phyloP scores from a whole-genome alignment of 208 protist species.

The Wallacemonas sp. region DNA sequence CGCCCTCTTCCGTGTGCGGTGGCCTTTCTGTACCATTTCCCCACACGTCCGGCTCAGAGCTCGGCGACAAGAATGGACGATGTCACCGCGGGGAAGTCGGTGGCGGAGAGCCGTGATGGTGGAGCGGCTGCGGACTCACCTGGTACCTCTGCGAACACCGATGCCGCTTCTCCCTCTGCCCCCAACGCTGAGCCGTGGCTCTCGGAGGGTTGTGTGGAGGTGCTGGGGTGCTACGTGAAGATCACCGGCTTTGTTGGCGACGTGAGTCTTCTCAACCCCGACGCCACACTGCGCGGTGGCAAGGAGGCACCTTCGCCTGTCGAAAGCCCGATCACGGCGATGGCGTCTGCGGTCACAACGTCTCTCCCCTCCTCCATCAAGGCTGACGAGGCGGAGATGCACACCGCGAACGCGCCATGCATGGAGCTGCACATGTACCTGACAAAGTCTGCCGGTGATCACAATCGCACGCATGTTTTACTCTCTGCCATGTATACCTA shows the following conservation, averaged over 20 bases:
- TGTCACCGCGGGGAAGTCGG: not conserved
- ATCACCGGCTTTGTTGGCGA: slow-evolving; percentile 42
- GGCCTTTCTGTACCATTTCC: slow-evolving; percentile 45
- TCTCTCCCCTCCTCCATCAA: not conserved
- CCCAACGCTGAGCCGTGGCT: not conserved
- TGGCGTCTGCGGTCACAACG: not conserved
- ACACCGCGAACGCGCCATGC: not conserved
- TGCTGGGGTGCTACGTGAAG: slow-evolving; percentile 51
- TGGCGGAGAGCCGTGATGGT: not conserved
- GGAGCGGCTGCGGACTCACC: not conserved
- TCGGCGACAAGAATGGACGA: not conserved
- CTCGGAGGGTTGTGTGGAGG: slow-evolving; percentile 35
- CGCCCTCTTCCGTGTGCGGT: slow-evolving; percentile 65
- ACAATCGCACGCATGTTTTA: slow-evolving; percentile 41
- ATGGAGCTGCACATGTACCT: slow-evolving; percentile 39
- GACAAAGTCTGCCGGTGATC: slow-evolving; percentile 48
- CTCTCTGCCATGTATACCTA: slow-evolving; percentile 42
- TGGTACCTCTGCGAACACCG: not conserved
- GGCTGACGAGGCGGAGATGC: not conserved
- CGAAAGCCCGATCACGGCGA: not conserved
- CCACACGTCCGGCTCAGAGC: not conserved
- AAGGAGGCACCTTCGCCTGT: not conserved
- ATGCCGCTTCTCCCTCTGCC: not conserved
- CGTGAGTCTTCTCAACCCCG: slow-evolving; percentile 15
- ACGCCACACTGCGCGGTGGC: not conserved